Conservation (phyloP, 2,329 filamentous ascomycete genomes). For the Penicillium sclerotigenum region DNA sequence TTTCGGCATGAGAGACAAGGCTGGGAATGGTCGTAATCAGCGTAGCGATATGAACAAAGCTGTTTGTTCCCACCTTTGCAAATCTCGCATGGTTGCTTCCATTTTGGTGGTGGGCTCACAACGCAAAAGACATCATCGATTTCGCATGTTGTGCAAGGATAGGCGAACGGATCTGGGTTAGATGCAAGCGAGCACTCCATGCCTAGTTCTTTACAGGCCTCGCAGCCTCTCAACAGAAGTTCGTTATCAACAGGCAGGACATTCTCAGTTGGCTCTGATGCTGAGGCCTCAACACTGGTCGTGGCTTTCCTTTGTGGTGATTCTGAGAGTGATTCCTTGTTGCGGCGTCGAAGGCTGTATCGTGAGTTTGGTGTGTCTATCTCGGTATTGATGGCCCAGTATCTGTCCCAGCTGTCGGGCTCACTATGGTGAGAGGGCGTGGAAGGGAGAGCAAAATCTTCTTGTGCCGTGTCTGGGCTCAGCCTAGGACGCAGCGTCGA, state of each 20-base stretch:
- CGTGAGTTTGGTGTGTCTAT: neutral
- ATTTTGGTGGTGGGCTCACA: conserved; percentile 30
- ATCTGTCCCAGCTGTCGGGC: conserved; percentile 1
- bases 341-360: neutral
- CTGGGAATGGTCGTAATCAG: conserved; percentile 22
- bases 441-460: neutral
- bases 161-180: conserved; percentile 30
- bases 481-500: neutral
- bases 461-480: neutral
- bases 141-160: conserved; percentile 38
- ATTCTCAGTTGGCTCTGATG: neutral
- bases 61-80: conserved; percentile 28
- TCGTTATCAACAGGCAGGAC: neutral
- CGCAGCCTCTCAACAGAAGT: conserved; percentile 35
- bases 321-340: neutral
- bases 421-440: neutral
- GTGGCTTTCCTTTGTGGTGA: neutral
- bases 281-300: neutral
- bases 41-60: conserved; percentile 35
- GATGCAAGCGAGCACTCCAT: conserved; percentile 34
- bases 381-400: neutral
- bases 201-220: conserved; percentile 25
- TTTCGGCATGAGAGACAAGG: conserved; percentile 34
- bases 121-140: conserved; percentile 35
- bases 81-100: conserved; percentile 35